A percentile compares a stretch with the other conserved stretches of the same genome.
Conservation (phyloP, 495 filamentous ascomycete species). For the Talaromyces adpressus region DNA sequence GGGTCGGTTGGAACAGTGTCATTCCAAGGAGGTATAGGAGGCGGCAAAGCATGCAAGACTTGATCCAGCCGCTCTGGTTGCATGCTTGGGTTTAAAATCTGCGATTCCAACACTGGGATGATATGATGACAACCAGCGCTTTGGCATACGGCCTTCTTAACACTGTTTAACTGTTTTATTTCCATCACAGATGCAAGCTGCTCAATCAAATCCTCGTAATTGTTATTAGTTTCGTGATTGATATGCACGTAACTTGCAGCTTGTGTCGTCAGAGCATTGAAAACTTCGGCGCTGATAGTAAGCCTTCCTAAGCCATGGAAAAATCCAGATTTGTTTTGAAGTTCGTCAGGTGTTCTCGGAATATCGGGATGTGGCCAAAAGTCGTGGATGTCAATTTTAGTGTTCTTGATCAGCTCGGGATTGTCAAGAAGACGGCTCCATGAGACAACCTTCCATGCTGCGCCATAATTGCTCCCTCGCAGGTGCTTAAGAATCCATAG, state of each 20-base stretch:
- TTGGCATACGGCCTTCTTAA: slow-evolving; percentile 14
- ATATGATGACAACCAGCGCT: slow-evolving; percentile 37
- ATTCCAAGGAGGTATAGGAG: slow-evolving; percentile 32
- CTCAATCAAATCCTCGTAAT: slow-evolving; percentile 17
- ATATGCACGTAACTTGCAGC: slow-evolving; percentile 34
- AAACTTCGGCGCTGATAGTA: slow-evolving; percentile 53
- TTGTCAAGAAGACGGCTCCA: slow-evolving; percentile 28
- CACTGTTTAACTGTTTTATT: slow-evolving; percentile 17
- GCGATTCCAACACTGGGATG: slow-evolving; percentile 45
- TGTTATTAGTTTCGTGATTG: slow-evolving; percentile 22
- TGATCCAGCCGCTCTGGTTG: slow-evolving; percentile 34
- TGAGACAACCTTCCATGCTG: slow-evolving; percentile 32
- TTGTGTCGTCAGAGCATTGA: slow-evolving; percentile 44
- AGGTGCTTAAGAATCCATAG: slow-evolving; percentile 40
- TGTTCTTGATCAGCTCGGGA: slow-evolving; percentile 22
- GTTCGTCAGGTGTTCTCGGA: slow-evolving; percentile 6
- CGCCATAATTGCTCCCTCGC: slow-evolving; percentile 18
- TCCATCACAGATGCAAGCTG: slow-evolving; percentile 17
- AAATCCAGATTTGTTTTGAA: slow-evolving; percentile 17
- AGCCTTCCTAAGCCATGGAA: slow-evolving; percentile 39
- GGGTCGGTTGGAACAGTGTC: slow-evolving; percentile 14
- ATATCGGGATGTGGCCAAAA: slow-evolving; percentile 28
- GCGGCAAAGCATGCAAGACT: slow-evolving; percentile 25
- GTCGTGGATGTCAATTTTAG: slow-evolving; percentile 27
- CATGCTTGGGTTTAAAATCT: slow-evolving; percentile 26